Percentiles rank a stretch among this genome's conserved stretches.
phyloP scores from a whole-genome alignment of 352 stramenopile genomes.

The Pythium rhizo-oryzae region DNA sequence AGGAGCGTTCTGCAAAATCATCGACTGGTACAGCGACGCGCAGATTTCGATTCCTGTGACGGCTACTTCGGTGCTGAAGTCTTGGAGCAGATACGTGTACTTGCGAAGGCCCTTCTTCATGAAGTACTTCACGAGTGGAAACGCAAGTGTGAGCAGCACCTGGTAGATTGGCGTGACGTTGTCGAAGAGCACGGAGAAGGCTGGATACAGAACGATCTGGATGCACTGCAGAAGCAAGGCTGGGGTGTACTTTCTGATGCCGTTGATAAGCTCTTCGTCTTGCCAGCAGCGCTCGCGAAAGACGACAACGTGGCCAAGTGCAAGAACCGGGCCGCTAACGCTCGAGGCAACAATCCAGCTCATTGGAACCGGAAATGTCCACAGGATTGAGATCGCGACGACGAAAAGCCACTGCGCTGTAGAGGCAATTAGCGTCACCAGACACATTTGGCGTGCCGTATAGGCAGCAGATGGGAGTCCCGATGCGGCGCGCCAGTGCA shows the following conservation, averaged over 20 bases:
- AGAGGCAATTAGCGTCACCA: background rate
- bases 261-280: background rate
- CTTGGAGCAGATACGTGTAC: constrained; percentile 3
- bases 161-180: constrained; percentile 3
- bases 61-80: constrained; percentile 19
- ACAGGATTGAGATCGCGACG: background rate
- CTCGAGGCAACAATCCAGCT: background rate
- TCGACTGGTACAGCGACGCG: constrained; percentile 32
- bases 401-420: background rate
- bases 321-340: background rate
- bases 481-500: background rate
- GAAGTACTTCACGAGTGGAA: constrained; percentile 27
- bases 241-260: constrained; percentile 1
- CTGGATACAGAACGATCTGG: constrained; percentile 29
- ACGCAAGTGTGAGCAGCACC: constrained; percentile 20
- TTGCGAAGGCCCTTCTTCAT: constrained; percentile 18
- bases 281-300: constrained; percentile 16
- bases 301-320: constrained; percentile 1
- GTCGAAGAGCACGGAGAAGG: constrained; percentile 32
- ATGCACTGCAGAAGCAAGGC: constrained; percentile 8
- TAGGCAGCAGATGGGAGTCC: background rate
- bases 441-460: background rate
- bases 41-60: constrained; percentile 30
- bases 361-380: constrained; percentile 20
- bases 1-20: constrained; percentile 29